Percentiles rank a stretch among this genome's conserved stretches.
phyloP scores from a whole-genome alignment of 441 rosid genomes.

The Theobroma grandiflorum region DNA sequence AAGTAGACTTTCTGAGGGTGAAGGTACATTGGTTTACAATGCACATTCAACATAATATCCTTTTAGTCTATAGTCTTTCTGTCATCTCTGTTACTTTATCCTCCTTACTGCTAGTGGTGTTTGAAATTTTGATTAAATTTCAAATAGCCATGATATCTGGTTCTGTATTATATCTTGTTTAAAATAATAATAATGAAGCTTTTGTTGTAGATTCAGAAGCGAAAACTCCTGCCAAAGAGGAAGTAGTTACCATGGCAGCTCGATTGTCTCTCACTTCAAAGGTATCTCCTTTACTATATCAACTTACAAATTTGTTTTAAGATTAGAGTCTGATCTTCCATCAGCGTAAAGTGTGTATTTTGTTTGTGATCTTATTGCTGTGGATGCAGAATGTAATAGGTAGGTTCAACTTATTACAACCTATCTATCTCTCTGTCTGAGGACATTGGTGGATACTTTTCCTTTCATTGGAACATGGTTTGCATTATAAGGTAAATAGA shows the following conservation, averaged over 20 bases:
- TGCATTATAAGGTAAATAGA: too few relatives aligned
- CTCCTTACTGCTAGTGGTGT: constrained; percentile 7
- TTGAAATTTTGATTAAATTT: background rate
- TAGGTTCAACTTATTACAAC: too few relatives aligned
- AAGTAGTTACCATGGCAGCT: constrained; percentile 73
- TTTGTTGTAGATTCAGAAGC: constrained; percentile 62
- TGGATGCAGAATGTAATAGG: too few relatives aligned
- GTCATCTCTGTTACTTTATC: background rate
- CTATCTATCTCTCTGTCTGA: too few relatives aligned
- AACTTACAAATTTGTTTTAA: background rate
- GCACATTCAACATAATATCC: background rate
- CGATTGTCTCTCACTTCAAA: constrained; percentile 78
- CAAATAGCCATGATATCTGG: background rate
- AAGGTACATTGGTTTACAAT: constrained; percentile 49
- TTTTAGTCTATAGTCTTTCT: background rate
- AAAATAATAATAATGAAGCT: constrained; percentile 27
- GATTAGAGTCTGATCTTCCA: background rate
- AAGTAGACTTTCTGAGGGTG: constrained; percentile 78
- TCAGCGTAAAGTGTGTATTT: background rate
- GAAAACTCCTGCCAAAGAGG: constrained; percentile 58
- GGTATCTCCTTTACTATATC: constrained; percentile 47
- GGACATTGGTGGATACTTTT: background rate
- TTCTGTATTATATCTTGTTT: constrained; percentile 1
- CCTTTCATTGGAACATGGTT: background rate
- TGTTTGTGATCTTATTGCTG: too few relatives aligned